A percentile compares a stretch with the other conserved stretches of the same genome.
Conservation (phyloP, 2,329 filamentous ascomycete species). For the Didymella exigua region DNA sequence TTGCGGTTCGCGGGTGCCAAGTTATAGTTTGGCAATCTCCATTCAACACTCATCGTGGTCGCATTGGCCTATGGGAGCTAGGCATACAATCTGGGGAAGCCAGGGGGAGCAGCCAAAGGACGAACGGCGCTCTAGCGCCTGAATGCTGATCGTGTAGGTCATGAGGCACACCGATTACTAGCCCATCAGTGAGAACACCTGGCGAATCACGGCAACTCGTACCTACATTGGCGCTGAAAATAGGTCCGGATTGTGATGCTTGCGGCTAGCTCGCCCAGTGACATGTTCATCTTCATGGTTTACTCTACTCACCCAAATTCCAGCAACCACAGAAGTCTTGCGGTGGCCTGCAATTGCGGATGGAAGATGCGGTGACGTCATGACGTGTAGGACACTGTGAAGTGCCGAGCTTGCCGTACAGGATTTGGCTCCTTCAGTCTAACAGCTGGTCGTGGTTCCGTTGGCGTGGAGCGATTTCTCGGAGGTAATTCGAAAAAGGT, state of each 20-base stretch:
- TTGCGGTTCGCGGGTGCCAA: background rate
- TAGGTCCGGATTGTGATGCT: background rate
- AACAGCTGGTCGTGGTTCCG: background rate
- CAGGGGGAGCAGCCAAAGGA: slow-evolving; percentile 4
- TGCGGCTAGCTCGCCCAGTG: slow-evolving; percentile 3
- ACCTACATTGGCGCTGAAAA: slow-evolving; percentile 7
- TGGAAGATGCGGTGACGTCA: slow-evolving; percentile 5
- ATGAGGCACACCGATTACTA: slow-evolving; percentile 4
- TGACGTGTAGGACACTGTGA: slow-evolving; percentile 5
- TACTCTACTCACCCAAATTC: background rate
- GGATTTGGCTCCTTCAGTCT: slow-evolving; percentile 8
- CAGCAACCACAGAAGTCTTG: background rate
- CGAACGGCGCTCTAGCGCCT: slow-evolving; percentile 1
- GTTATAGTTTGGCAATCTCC: background rate
- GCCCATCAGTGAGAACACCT: background rate
- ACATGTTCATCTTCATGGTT: background rate
- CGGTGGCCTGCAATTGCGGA: background rate
- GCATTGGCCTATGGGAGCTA: background rate
- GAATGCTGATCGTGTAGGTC: background rate
- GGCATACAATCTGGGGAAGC: background rate
- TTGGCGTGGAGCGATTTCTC: background rate
- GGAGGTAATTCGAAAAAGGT: slow-evolving; percentile 17
- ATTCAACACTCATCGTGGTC: background rate
- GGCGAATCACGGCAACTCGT: slow-evolving; percentile 5
- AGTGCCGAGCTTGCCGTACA: slow-evolving; percentile 8